Base-by-base conservation (phyloP, 2,329 filamentous ascomycete genomes). In the Emergomyces orientalis region DNA sequence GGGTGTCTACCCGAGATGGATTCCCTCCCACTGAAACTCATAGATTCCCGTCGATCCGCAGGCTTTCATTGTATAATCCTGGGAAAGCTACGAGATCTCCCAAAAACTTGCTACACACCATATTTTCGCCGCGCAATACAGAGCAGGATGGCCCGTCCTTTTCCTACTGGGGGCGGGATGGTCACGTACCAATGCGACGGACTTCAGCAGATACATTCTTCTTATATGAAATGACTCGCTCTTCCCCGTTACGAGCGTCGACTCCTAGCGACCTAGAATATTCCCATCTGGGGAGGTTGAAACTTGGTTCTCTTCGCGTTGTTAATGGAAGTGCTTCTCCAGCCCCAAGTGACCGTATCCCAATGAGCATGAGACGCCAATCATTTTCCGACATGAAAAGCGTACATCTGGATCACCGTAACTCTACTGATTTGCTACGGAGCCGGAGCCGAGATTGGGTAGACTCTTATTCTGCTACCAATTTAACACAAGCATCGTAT, bases 231-330 rank as follows among this genome's bases (percentile, higher is more conserved):
- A 51, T 66, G 57, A 59, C 63, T 5, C 34, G 56, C 17, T 49
- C 61, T 41, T 59, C 63, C 17, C 55, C 67, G 43, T 54, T 34
- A 51, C 71, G 68, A 56, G 72, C 64, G 57, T 65, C 63, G 63
- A 75, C 67, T 63, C 75, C 62, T 45, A 70, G 57, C 63, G 73
- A 70, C 49, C 69, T 67, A 56, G 71, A 67, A 52, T 77, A 77
- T 62, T 75, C 74, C n/a, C 74, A 76, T 62, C 63, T 77, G n/a
- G 74, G 75, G 22, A 71, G 70, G 7, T 67, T 77, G n/a, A 76
- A 76, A 58, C 64, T 75, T 30, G 75, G 75, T 11, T 76, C 75
- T n/a, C 61, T 77, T 37, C 73, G 75, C 27, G 72, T 77, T 8
- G 74, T 77, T 7, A 77, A 77, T 62, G 72, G 73, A 5, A 72